A percentile compares a stretch with the other conserved stretches of the same genome.
These are phyloP conservation scores for Russula emetica DNA, from an alignment of 768 basidiomycete species.

Conservation along the genomic window DNA sequence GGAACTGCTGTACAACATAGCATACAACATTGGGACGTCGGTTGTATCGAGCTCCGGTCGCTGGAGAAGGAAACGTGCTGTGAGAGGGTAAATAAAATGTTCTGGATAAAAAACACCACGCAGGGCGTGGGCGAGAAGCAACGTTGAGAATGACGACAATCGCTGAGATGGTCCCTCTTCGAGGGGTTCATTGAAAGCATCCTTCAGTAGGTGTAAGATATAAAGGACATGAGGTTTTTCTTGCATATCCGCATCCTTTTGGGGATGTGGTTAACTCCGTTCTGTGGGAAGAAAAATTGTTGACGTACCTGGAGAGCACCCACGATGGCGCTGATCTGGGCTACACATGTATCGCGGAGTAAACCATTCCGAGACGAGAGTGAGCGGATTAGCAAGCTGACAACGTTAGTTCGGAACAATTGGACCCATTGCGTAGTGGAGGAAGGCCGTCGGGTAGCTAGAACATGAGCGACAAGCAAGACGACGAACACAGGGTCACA, in stretches of 20 bases:
- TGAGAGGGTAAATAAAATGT: conserved; percentile 82
- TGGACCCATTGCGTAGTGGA: conserved; percentile 79
- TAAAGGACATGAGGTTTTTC: conserved; percentile 72
- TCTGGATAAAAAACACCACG: conserved; percentile 82
- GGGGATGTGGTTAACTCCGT: conserved; percentile 35
- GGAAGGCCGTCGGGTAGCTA: conserved; percentile 54
- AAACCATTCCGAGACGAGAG: conserved; percentile 61
- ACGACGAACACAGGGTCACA: conserved; percentile 83
- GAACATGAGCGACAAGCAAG: conserved; percentile 58
- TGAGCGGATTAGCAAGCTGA: conserved; percentile 66
- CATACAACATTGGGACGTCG: conserved; percentile 90
- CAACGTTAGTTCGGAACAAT: conserved; percentile 74
- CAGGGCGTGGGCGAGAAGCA: conserved; percentile 79
- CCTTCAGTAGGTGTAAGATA: conserved; percentile 61
- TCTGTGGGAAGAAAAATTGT: not conserved
- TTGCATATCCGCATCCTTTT: conserved; percentile 59
- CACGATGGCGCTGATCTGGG: conserved; percentile 59
- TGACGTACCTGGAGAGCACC: conserved; percentile 56
- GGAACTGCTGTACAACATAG: conserved; percentile 74
- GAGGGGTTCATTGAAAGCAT: conserved; percentile 46
- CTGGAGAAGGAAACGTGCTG: conserved; percentile 85
- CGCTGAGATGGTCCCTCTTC: conserved; percentile 43
- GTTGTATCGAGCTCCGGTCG: conserved; percentile 71
- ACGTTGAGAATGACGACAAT: conserved; percentile 71
- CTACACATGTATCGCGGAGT: conserved; percentile 57